A percentile compares a stretch with the other conserved stretches of the same genome.
Conservation (phyloP, 371 early-diverging fungal species). For the Syncephalastrum racemosum region DNA sequence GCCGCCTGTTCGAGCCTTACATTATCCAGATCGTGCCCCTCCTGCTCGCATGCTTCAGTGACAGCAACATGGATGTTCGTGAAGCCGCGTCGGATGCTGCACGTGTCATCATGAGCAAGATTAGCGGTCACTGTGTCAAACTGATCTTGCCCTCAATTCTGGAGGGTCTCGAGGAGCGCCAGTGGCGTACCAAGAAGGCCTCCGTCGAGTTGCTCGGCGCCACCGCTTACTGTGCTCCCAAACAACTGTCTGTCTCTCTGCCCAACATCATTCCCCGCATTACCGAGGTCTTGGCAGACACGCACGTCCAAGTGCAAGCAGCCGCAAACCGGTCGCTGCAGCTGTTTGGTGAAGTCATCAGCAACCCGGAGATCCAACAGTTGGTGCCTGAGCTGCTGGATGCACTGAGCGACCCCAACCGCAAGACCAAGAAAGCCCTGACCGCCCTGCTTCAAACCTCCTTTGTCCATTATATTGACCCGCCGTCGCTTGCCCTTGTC, state of each 20-base stretch:
- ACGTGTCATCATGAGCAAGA: slow-evolving; percentile 94
- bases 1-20: slow-evolving; percentile 97
- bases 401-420: slow-evolving; percentile 89
- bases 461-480: slow-evolving; percentile 97
- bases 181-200: slow-evolving; percentile 97
- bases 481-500: slow-evolving; percentile 93
- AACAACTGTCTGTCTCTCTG: slow-evolving; percentile 87
- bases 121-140: slow-evolving; percentile 96
- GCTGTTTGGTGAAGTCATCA: slow-evolving; percentile 92
- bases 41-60: slow-evolving; percentile 88
- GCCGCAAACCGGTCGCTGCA: slow-evolving; percentile 87
- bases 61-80: slow-evolving; percentile 83
- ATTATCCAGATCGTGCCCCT: slow-evolving; percentile 90
- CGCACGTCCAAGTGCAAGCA: slow-evolving; percentile 90
- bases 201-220: slow-evolving; percentile 93
- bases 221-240: slow-evolving; percentile 97
- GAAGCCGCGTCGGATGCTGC: slow-evolving; percentile 90
- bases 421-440: slow-evolving; percentile 81
- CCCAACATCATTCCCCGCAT: slow-evolving; percentile 93
- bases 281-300: slow-evolving; percentile 88
- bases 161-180: slow-evolving; percentile 82
- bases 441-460: slow-evolving; percentile 86
- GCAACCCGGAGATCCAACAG: slow-evolving; percentile 94
- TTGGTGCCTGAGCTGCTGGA: slow-evolving; percentile 86
- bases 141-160: slow-evolving; percentile 90